phyloP scores from a whole-genome alignment of 805 yeast genomes.

The Kluyveromyces starmeri region DNA sequence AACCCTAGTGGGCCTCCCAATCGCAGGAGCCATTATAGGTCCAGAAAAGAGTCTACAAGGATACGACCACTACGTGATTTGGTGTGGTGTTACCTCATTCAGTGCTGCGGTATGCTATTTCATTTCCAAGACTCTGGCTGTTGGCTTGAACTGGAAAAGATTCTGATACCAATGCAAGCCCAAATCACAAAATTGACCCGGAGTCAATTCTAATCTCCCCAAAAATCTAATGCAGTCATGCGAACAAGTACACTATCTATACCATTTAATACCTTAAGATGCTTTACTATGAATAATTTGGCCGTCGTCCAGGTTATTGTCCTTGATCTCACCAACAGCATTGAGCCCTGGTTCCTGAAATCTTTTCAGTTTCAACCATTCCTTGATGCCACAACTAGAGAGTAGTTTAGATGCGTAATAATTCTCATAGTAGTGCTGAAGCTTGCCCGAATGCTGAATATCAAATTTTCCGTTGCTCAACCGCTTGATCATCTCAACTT shows the following conservation, averaged over 20 bases:
- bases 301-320: too few species aligned
- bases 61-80: slow-evolving; percentile 33
- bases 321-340: too few species aligned
- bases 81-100: slow-evolving; percentile 31
- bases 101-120: slow-evolving; percentile 34
- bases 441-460: slow-evolving; percentile 19
- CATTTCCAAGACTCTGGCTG: slow-evolving; percentile 36
- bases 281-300: too few species aligned
- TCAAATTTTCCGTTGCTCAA: slow-evolving; percentile 14
- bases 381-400: slow-evolving; percentile 20
- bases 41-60: slow-evolving; percentile 23
- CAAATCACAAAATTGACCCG: too few species aligned
- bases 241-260: too few species aligned
- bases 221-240: too few species aligned
- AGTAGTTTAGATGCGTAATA: slow-evolving; percentile 21
- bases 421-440: slow-evolving; percentile 27
- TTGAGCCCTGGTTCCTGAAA: too few species aligned
- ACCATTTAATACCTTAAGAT: too few species aligned
- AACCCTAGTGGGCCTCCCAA: slow-evolving; percentile 41
- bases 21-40: slow-evolving; percentile 42
- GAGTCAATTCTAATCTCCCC: too few species aligned
- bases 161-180: too few species aligned
- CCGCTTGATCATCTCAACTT: slow-evolving; percentile 19
- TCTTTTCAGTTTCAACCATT: slow-evolving; percentile 21
- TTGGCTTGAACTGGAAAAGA: slow-evolving; percentile 34